Percentiles rank a stretch among this genome's conserved stretches.
Conservation (phyloP, 2,329 filamentous ascomycete genomes). For the Ceratocystis smalleyi region DNA sequence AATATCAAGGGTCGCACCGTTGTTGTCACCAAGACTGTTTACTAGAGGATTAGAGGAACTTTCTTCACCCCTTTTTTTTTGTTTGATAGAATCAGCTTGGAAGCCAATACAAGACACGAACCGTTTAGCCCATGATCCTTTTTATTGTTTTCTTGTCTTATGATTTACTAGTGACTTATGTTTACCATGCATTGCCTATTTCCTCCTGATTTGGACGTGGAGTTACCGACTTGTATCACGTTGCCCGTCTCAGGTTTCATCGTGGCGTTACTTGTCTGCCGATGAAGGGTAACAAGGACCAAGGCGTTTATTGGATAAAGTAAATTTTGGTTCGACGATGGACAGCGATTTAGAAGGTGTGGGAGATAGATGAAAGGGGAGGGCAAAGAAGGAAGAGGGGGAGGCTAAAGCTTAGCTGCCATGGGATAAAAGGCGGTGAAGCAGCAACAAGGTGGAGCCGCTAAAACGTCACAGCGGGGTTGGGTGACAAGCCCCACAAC, state of each 20-base stretch:
- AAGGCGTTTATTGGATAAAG: not conserved
- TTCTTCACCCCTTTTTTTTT: not conserved
- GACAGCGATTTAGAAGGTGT: not conserved
- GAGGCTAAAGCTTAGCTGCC: not conserved
- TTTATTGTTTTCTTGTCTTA: not conserved
- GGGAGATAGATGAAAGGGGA: too few relatives aligned
- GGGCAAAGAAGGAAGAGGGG: too few relatives aligned
- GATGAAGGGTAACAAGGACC: not conserved
- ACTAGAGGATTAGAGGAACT: not conserved
- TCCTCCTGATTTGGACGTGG: not conserved
- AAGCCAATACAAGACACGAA: not conserved
- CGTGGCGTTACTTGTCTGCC: not conserved
- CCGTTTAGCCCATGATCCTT: not conserved
- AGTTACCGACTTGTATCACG: not conserved
- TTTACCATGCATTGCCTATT: not conserved
- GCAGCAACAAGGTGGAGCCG: not conserved
- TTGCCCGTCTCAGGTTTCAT: conserved; percentile 1
- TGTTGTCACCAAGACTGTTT: not conserved
- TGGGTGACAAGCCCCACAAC: not conserved
- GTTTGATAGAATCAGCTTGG: not conserved
- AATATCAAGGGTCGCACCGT: not conserved
- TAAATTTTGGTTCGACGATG: not conserved
- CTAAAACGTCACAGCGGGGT: conserved; percentile 12
- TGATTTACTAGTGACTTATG: not conserved
- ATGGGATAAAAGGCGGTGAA: conserved; percentile 12